These are phyloP conservation scores for Tetracentron sinense DNA, from an alignment of 164 flowering plant species.

Conservation along the genomic window DNA sequence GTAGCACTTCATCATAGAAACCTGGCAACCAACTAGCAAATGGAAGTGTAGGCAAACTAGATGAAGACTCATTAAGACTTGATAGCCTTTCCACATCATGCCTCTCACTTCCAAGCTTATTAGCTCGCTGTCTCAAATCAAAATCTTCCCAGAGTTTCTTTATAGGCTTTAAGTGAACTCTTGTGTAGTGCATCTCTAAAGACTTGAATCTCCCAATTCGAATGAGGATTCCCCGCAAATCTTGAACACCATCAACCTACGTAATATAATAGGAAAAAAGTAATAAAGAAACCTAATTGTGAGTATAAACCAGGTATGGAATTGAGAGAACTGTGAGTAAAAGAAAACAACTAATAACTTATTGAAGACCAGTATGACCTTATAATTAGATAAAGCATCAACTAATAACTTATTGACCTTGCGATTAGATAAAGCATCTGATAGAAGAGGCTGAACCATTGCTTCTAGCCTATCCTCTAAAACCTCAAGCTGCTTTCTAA, in stretches of 20 bases:
- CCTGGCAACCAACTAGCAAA: constrained; percentile 88
- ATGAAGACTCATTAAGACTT: constrained; percentile 35
- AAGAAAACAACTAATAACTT: constrained; percentile 6
- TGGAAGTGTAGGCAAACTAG: constrained; percentile 34
- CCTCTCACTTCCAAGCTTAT: constrained; percentile 50
- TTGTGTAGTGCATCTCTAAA: constrained; percentile 70
- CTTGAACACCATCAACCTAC: constrained; percentile 83
- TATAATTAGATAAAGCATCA: constrained; percentile 80
- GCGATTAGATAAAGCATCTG: constrained; percentile 81
- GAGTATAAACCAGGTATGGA: constrained; percentile 5
- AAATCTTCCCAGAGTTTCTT: constrained; percentile 89
- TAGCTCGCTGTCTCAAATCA: constrained; percentile 54
- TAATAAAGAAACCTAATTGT: not conserved
- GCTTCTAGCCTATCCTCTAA: constrained; percentile 90
- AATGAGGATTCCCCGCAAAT: constrained; percentile 76
- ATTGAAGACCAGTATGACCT: constrained; percentile 38
- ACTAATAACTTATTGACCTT: constrained; percentile 41
- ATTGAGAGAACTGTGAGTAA: not conserved
- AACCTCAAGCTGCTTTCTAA: constrained; percentile 95
- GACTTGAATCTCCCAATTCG: constrained; percentile 94
- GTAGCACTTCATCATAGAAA: constrained; percentile 91
- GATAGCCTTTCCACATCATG: constrained; percentile 52
- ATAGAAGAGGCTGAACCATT: constrained; percentile 95
- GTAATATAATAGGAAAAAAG: not conserved
- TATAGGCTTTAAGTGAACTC: constrained; percentile 80